Conservation (phyloP, 768 basidiomycete genomes). For the Termitomyces sp. region DNA sequence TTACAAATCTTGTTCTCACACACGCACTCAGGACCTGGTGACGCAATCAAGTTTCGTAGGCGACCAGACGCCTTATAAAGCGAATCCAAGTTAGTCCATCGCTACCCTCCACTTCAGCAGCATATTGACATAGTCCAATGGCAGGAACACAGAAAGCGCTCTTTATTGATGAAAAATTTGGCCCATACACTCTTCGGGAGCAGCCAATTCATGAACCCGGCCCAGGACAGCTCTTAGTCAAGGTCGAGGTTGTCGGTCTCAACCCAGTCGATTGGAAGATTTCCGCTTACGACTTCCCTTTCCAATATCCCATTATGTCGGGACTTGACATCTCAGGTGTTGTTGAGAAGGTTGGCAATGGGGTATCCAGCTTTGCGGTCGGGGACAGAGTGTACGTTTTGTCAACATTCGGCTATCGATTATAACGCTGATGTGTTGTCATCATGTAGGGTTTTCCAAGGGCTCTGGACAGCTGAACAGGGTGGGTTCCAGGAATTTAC, state of each 20-base stretch:
- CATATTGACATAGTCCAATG: not conserved
- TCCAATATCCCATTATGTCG: constrained; percentile 41
- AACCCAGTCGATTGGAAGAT: constrained; percentile 53
- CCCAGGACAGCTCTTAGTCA: constrained; percentile 43
- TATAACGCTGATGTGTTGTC: not conserved
- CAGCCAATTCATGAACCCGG: constrained; percentile 21
- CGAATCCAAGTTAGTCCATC: not conserved
- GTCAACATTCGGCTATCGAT: not conserved
- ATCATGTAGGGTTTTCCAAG: constrained; percentile 8
- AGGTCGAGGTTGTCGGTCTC: constrained; percentile 33
- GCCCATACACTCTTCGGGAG: constrained; percentile 14
- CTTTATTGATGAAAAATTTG: constrained; percentile 12
- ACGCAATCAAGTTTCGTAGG: no score
- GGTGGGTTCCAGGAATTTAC: constrained; percentile 27
- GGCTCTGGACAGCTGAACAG: constrained; percentile 1
- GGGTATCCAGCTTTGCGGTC: constrained; percentile 42
- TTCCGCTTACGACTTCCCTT: constrained; percentile 33
- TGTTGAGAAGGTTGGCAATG: constrained; percentile 47
- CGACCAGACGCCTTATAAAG: not conserved
- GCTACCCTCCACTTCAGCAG: not conserved
- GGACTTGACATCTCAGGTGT: constrained; percentile 50
- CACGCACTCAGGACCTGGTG: no score
- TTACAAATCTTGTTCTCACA: no score
- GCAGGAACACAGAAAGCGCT: constrained; percentile 23
- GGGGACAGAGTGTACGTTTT: constrained; percentile 51